Evolutionary conservation across 2,329 filamentous ascomycete species (phyloP).

Genomic region (Colletotrichum karsti): DNA sequence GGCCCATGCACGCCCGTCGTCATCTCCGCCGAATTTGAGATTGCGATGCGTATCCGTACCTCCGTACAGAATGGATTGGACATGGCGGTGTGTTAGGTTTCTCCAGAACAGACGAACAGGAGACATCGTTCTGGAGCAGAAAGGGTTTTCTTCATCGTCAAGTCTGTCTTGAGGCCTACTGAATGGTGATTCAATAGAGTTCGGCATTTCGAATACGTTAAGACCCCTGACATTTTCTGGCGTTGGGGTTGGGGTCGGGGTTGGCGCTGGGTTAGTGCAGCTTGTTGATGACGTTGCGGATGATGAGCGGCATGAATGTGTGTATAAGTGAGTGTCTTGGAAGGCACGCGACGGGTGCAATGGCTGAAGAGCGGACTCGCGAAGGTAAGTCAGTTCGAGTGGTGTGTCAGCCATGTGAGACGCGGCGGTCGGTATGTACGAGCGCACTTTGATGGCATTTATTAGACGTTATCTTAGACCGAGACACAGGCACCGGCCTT

Average conservation of each 20-base stretch:
- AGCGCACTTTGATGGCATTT: neutral
- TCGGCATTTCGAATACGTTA: too few relatives aligned
- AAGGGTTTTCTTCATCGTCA: neutral
- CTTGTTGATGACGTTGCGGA: too few relatives aligned
- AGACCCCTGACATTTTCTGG: too few relatives aligned
- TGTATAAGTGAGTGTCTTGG: neutral
- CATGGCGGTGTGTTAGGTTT: neutral
- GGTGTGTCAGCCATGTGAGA: neutral
- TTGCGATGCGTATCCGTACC: neutral
- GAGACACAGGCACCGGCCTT: slow-evolving; percentile 3
- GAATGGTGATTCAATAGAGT: too few relatives aligned
- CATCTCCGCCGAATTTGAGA: neutral
- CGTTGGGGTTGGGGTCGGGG: too few relatives aligned
- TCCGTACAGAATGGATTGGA: too few relatives aligned
- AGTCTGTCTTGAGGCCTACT: neutral
- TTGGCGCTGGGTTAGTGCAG: too few relatives aligned
- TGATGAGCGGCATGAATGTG: too few relatives aligned
- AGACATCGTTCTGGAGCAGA: neutral
- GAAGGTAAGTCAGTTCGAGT: neutral
- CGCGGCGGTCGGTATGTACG: neutral
- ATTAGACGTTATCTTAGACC: neutral
- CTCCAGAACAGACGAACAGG: neutral
- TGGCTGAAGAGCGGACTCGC: neutral
- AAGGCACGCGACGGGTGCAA: neutral
- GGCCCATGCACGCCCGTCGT: slow-evolving; percentile 6